A percentile compares a stretch with the other conserved stretches of the same genome.
Conservation (phyloP, 2,329 filamentous ascomycete genomes). For the Paracorniculantispora psalliotae region DNA sequence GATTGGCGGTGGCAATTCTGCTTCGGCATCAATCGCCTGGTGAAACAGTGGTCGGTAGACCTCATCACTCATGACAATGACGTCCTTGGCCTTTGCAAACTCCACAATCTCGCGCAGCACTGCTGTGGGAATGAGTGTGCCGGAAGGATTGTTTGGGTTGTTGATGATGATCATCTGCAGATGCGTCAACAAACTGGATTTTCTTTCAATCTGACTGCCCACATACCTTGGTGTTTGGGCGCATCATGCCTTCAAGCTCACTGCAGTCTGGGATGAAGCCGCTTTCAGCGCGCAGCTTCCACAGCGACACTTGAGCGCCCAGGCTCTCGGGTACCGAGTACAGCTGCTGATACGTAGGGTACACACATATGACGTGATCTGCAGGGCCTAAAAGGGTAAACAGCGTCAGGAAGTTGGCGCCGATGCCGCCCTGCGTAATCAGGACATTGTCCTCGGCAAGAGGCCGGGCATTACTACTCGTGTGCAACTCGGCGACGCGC, state of each 20-base stretch:
- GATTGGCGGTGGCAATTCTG: slow-evolving; percentile 53
- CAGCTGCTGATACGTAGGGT: slow-evolving; percentile 82
- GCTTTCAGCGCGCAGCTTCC: slow-evolving; percentile 62
- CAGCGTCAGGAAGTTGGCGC: slow-evolving; percentile 74
- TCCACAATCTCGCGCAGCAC: slow-evolving; percentile 57
- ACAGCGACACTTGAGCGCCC: slow-evolving; percentile 72
- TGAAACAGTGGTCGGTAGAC: slow-evolving; percentile 84
- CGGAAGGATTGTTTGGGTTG: slow-evolving; percentile 82
- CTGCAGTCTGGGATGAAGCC: slow-evolving; percentile 62
- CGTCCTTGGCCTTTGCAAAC: slow-evolving; percentile 56
- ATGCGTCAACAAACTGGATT: background rate
- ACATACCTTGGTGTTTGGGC: slow-evolving; percentile 61
- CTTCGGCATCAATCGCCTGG: slow-evolving; percentile 34
- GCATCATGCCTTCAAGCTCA: slow-evolving; percentile 61
- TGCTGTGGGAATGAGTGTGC: slow-evolving; percentile 59
- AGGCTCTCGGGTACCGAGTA: slow-evolving; percentile 70
- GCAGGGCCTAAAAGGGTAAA: slow-evolving; percentile 66
- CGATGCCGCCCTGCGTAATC: slow-evolving; percentile 74
- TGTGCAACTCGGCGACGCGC: slow-evolving; percentile 62
- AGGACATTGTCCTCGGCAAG: slow-evolving; percentile 55
- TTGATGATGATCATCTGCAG: slow-evolving; percentile 46
- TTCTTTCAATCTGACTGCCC: slow-evolving; percentile 32
- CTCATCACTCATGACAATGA: slow-evolving; percentile 71
- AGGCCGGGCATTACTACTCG: slow-evolving; percentile 39
- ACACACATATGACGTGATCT: slow-evolving; percentile 81